These are phyloP conservation scores for Fusarium succisae DNA, from an alignment of 2,329 filamentous ascomycete species.

Conservation along the genomic window DNA sequence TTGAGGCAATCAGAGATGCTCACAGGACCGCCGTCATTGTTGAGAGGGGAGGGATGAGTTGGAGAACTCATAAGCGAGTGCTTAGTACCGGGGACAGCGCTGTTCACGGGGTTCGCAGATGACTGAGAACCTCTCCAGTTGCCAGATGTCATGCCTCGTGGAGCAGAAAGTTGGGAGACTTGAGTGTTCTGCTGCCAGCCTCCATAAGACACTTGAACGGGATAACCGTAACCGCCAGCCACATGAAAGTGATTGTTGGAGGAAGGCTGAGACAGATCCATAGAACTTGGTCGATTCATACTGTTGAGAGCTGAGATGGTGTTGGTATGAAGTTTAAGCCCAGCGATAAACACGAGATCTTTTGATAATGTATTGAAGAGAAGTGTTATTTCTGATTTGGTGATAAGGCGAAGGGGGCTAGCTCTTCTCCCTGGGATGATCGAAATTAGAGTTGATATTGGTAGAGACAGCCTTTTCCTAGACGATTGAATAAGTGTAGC, in stretches of 20 bases:
- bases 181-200: slow-evolving; percentile 19
- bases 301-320: background rate
- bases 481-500: background rate
- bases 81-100: slow-evolving; percentile 3
- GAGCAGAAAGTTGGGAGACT: slow-evolving; percentile 20
- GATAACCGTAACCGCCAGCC: background rate
- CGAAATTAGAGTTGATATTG: background rate
- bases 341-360: background rate
- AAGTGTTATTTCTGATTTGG: background rate
- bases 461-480: background rate
- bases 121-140: slow-evolving; percentile 36
- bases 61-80: slow-evolving; percentile 21
- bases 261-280: slow-evolving; percentile 6
- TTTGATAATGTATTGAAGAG: background rate
- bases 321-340: background rate
- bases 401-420: background rate
- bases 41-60: background rate
- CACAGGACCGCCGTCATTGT: slow-evolving; percentile 6
- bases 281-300: background rate
- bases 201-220: slow-evolving; percentile 9
- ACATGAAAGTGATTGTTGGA: slow-evolving; percentile 5
- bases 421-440: background rate
- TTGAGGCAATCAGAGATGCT: slow-evolving; percentile 32
- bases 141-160: slow-evolving; percentile 31
- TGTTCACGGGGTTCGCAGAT: slow-evolving; percentile 1